Base-by-base conservation (phyloP, 106 monocot genomes). In the Dioscorea dumetorum region DNA sequence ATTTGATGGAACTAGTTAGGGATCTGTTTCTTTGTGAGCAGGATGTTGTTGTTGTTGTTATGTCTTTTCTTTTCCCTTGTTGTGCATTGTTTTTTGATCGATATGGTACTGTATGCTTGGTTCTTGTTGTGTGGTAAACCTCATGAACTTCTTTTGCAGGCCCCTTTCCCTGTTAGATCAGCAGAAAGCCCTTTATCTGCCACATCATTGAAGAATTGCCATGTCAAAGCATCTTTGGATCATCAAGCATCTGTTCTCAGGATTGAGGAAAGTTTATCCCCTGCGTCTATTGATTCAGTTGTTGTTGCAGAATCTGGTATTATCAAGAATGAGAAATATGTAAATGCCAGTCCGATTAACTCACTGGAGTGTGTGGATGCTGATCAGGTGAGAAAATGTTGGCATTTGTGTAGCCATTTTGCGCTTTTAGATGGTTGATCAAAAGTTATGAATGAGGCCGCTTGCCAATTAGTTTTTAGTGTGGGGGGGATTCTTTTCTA, bases 281-380 rank as follows among this genome's bases (percentile, higher is more conserved):
- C 97, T 15, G 72, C 86, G 50, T 97, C 89, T 0, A 77, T 97
- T 63, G 95, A 89, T 66, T 97, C 95, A 6, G 78, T 86, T 67
- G 86, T 84, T 3, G 85, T 76, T 64, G 81, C 78, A 28, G 85
- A 89, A 57, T 75, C 78, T 66, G 86, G 84, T 76, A 53, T 28
- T 28, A 28, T 62, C 53, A 95, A 87, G 59, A 75, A 62, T 63
- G 80, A 80, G 49, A 91, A 82, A 59, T 87, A 72, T 73, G 69
- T 67, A 16, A 88, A 67, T 74, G 61, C 73, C 18, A 74, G 68
- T 59, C 77, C 83, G 12, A 73, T 87, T 33, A 76, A 80, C 57
- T 87, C 87, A 23, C 61, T 76, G 11, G 87, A 91, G 48, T 82
- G 81, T 69, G 59, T 91, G 24, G 78, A 82, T 64, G 63, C 82